Evolutionary conservation across 352 stramenopile genomes (phyloP).

Genomic region (Phytophthora pinifolia): DNA sequence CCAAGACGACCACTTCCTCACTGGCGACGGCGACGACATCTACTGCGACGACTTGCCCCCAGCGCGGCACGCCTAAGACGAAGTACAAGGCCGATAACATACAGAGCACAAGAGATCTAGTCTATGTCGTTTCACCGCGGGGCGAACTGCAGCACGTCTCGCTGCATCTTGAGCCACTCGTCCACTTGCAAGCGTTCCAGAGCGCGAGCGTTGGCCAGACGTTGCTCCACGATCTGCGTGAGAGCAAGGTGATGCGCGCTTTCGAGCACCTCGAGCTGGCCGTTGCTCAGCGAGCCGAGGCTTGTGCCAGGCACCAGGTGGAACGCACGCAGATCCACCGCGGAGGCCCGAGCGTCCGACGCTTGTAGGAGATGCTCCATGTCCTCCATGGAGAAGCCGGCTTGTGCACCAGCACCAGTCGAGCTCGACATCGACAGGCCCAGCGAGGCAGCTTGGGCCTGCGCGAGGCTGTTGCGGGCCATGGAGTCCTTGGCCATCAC

Average conservation of each 20-base stretch:
- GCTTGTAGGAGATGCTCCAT: slow-evolving; percentile 50
- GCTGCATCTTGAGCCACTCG: slow-evolving; percentile 75
- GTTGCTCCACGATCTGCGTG: slow-evolving; percentile 60
- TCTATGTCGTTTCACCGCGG: slow-evolving; percentile 27
- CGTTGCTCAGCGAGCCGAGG: slow-evolving; percentile 60
- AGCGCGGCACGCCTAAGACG: slow-evolving; percentile 23
- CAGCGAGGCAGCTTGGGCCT: slow-evolving; percentile 57
- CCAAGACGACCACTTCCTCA: slow-evolving; percentile 27
- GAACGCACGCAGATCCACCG: slow-evolving; percentile 45
- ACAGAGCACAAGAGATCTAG: slow-evolving; percentile 29
- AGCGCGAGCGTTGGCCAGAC: slow-evolving; percentile 51
- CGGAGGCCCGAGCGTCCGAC: slow-evolving; percentile 36
- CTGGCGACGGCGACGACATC: slow-evolving; percentile 31
- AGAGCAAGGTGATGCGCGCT: slow-evolving; percentile 57
- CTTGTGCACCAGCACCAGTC: slow-evolving; percentile 5
- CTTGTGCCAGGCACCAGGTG: slow-evolving; percentile 54
- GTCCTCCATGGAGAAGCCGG: slow-evolving; percentile 33
- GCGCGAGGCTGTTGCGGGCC: slow-evolving; percentile 61
- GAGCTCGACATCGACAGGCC: slow-evolving; percentile 41
- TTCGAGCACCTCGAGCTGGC: slow-evolving; percentile 76
- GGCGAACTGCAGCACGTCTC: slow-evolving; percentile 51
- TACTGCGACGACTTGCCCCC: slow-evolving; percentile 31
- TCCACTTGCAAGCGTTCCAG: slow-evolving; percentile 69
- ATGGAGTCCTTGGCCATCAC: slow-evolving; percentile 44
- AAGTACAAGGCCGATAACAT: too few relatives aligned